These are phyloP conservation scores for Penicillium fuscoglaucum DNA, from an alignment of 2,329 filamentous ascomycete genomes.

Conservation along the genomic window DNA sequence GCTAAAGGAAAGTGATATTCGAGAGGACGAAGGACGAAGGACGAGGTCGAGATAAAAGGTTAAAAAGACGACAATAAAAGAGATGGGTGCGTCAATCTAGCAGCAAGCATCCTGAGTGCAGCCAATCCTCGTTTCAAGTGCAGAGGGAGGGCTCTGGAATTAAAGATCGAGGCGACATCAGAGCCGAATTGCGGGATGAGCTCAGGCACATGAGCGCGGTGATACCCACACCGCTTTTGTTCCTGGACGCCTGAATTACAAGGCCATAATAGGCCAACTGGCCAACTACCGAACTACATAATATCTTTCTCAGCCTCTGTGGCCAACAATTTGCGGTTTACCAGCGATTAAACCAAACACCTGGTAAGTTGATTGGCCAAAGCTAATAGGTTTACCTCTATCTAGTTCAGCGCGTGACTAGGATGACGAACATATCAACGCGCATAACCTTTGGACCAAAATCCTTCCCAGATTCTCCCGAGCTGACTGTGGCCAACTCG, in stretches of 20 bases:
- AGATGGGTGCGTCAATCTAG: background rate
- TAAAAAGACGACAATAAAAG: background rate
- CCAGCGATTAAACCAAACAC: no score
- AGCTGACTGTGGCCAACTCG: background rate
- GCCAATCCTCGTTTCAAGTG: slow-evolving; percentile 3
- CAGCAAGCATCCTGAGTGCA: slow-evolving; percentile 6
- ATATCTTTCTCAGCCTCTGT: background rate
- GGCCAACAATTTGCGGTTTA: background rate
- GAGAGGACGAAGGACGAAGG: no score
- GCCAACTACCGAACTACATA: background rate
- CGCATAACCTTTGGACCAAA: background rate
- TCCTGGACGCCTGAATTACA: background rate
- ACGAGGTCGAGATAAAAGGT: background rate
- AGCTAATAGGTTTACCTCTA: no score
- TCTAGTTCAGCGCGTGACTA: background rate
- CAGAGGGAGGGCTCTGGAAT: background rate
- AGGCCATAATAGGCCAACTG: background rate
- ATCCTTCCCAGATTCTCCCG: background rate
- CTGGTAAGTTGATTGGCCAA: no score
- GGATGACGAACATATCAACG: background rate
- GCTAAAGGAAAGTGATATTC: background rate
- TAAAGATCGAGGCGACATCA: slow-evolving; percentile 2
- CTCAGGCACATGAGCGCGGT: background rate
- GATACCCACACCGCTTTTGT: slow-evolving; percentile 8
- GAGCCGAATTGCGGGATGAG: slow-evolving; percentile 10